Conservation (phyloP, 1,284 basidiomycete species). For the Trametes hirsuta region DNA sequence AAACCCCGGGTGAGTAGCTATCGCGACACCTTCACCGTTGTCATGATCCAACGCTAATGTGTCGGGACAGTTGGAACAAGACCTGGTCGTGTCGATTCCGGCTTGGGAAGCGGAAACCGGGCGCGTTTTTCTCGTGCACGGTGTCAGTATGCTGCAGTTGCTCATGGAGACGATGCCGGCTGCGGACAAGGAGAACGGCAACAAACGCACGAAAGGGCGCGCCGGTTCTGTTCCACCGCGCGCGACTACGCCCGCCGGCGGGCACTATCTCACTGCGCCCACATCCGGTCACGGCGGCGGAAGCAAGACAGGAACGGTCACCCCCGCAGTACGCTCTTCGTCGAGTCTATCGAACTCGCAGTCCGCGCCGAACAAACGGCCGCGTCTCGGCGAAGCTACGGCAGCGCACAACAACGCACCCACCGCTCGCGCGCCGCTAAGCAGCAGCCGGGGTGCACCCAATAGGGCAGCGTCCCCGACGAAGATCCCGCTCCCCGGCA, state of each 20-base stretch:
- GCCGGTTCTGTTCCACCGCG: conserved; percentile 61
- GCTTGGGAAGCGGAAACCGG: conserved; percentile 86
- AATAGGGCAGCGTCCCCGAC: conserved; percentile 44
- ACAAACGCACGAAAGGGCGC: conserved; percentile 44
- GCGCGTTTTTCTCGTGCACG: conserved; percentile 84
- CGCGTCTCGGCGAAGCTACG: conserved; percentile 49
- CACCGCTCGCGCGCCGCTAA: conserved; percentile 20
- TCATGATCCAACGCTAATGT: conserved; percentile 1
- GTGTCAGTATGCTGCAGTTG: conserved; percentile 80
- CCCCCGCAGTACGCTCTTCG: conserved; percentile 60
- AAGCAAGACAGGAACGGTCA: conserved; percentile 47
- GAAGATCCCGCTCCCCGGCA: conserved; percentile 44
- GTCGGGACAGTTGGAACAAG: conserved; percentile 76
- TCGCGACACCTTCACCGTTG: background rate
- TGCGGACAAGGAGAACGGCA: conserved; percentile 77
- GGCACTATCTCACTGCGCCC: conserved; percentile 39
- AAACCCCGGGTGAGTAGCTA: conserved; percentile 82
- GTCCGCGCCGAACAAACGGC: conserved; percentile 60
- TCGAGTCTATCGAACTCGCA: conserved; percentile 43
- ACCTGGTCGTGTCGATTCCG: conserved; percentile 80
- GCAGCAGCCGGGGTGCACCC: conserved; percentile 22
- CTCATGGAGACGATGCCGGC: conserved; percentile 70
- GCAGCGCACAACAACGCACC: conserved; percentile 23
- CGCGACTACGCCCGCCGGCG: conserved; percentile 59
- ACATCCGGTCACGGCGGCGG: conserved; percentile 25